Evolutionary conservation across 2,329 filamentous ascomycete genomes (phyloP).

Genomic region (Trichoderma sp.): DNA sequence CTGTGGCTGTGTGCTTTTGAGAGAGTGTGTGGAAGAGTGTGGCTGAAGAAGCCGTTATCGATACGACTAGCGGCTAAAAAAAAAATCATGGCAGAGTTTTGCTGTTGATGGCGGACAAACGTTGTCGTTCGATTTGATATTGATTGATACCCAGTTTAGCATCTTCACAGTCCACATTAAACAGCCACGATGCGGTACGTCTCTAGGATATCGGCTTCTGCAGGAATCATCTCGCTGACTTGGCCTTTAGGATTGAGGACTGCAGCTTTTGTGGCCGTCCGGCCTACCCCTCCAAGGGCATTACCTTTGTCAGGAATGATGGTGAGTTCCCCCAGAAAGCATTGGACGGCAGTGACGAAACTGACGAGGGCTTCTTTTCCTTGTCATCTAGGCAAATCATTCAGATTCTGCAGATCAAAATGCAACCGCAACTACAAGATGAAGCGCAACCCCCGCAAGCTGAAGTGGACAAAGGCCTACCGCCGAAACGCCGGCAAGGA

Average conservation of each 20-base stretch:
- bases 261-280: conserved; percentile 48
- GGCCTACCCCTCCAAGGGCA: conserved; percentile 55
- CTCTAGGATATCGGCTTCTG: background rate
- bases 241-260: conserved; percentile 38
- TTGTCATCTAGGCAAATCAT: conserved; percentile 41
- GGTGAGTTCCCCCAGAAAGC: conserved; percentile 27
- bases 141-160: conserved; percentile 10
- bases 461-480: conserved; percentile 96
- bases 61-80: conserved; percentile 19
- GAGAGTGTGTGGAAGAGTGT: background rate
- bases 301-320: conserved; percentile 51
- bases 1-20: background rate
- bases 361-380: background rate
- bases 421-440: conserved; percentile 80
- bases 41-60: conserved; percentile 7
- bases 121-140: conserved; percentile 1
- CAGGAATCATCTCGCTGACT: background rate
- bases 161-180: conserved; percentile 17
- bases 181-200: conserved; percentile 20
- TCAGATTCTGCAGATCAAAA: conserved; percentile 59
- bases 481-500: conserved; percentile 75
- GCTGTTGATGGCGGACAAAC: conserved; percentile 1
- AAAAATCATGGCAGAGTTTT: conserved; percentile 20
- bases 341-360: background rate
- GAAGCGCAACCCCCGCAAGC: conserved; percentile 95